Conservation (phyloP, 345 rosid species). For the Pistacia vera region DNA sequence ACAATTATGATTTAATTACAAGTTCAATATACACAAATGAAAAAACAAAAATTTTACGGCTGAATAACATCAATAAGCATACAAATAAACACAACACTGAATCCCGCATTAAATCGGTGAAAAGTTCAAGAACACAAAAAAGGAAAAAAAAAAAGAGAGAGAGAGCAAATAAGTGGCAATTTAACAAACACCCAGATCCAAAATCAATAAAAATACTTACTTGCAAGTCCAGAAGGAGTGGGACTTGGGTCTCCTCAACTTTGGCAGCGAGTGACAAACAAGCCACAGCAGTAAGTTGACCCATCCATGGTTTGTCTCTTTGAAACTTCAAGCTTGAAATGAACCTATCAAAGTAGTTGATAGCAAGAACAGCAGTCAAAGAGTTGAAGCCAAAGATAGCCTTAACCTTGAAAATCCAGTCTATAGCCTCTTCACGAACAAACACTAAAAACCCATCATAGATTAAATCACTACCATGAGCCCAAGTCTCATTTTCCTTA, state of each 20-base stretch:
- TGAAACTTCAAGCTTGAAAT: conserved; percentile 51
- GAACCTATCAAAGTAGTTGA: conserved; percentile 91
- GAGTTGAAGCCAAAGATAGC: conserved; percentile 68
- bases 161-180: conserved; percentile 18
- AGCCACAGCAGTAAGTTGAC: conserved; percentile 85
- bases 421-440: conserved; percentile 64
- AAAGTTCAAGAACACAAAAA: conserved; percentile 6
- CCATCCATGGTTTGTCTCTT: conserved; percentile 89
- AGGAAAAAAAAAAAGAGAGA: conserved; percentile 4
- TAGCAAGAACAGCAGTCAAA: conserved; percentile 71
- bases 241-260: conserved; percentile 87
- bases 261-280: conserved; percentile 91
- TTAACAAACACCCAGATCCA: conserved; percentile 32
- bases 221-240: conserved; percentile 79
- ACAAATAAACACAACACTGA: conserved; percentile 14
- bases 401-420: conserved; percentile 69
- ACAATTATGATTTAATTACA: conserved; percentile 1
- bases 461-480: conserved; percentile 22
- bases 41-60: neutral
- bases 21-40: conserved; percentile 1
- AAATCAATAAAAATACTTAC: conserved; percentile 36
- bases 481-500: conserved; percentile 59
- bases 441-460: conserved; percentile 43
- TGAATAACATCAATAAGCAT: neutral
- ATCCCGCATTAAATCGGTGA: conserved; percentile 8